A percentile compares a stretch with the other conserved stretches of the same genome.
Evolutionary conservation across 495 filamentous ascomycete species (phyloP).

Genomic region (Cetradonia linearis): DNA sequence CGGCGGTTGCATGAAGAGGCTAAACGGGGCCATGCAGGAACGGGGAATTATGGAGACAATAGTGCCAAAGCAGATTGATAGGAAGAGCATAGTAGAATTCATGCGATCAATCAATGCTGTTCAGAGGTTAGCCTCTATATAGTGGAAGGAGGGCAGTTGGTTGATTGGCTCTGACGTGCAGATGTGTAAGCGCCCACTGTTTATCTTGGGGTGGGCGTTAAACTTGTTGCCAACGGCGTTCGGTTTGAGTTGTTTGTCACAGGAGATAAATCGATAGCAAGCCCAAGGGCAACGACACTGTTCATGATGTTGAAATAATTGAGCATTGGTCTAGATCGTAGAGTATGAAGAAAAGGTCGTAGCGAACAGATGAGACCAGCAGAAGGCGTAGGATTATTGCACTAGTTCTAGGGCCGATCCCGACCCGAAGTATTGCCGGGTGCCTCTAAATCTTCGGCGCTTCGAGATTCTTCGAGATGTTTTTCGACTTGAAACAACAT

Average conservation of each 20-base stretch:
- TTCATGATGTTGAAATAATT: not conserved
- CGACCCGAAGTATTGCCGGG: not conserved
- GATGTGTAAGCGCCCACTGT: constrained; percentile 20
- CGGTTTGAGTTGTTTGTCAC: not conserved
- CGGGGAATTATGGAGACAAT: not conserved
- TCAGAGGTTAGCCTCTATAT: constrained; percentile 4
- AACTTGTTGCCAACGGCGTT: not conserved
- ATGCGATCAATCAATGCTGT: constrained; percentile 4
- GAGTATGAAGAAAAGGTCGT: not conserved
- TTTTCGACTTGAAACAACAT: not conserved
- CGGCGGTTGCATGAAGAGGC: constrained; percentile 14
- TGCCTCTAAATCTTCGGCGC: not conserved
- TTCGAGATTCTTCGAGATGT: not conserved
- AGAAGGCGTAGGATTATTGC: not conserved
- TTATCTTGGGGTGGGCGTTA: constrained; percentile 5
- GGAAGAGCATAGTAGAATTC: not conserved
- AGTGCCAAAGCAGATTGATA: not conserved
- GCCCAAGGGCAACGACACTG: not conserved
- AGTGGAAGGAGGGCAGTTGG: not conserved
- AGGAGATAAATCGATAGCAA: not conserved
- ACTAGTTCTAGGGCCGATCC: not conserved
- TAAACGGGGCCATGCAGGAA: constrained; percentile 12
- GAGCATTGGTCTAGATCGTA: not conserved
- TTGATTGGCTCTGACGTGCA: constrained; percentile 18
- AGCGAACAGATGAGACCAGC: not conserved